Percentiles rank a stretch among this genome's conserved stretches.
Conservation (phyloP, 805 yeast genomes). For the Metschnikowia dekortorum region DNA sequence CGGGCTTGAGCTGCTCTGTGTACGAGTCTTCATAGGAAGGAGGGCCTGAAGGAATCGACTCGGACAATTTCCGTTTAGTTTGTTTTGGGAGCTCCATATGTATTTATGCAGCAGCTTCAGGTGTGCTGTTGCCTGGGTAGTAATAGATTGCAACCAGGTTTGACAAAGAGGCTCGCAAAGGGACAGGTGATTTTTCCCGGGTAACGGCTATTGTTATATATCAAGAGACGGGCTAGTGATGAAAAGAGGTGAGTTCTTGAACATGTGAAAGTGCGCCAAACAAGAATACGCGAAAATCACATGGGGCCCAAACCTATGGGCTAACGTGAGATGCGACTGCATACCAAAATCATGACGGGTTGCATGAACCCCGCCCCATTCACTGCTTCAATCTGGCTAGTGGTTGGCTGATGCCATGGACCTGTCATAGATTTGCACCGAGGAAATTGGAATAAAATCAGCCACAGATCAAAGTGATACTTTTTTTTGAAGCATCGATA, state of each 20-base stretch:
- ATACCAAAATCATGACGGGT: neutral
- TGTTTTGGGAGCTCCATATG: constrained; percentile 10
- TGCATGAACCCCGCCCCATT: neutral
- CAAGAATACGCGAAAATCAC: constrained; percentile 5
- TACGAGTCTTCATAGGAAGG: constrained; percentile 1
- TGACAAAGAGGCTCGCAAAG: neutral
- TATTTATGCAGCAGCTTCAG: neutral
- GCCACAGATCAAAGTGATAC: neutral
- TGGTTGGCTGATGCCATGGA: neutral
- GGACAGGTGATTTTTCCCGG: neutral
- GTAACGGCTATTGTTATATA: neutral
- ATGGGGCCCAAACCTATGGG: neutral
- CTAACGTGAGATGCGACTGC: neutral
- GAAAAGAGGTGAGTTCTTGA: neutral
- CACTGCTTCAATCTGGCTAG: neutral
- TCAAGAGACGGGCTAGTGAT: neutral
- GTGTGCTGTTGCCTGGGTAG: neutral
- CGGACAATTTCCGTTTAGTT: constrained; percentile 11
- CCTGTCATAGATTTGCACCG: neutral
- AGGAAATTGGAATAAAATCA: neutral
- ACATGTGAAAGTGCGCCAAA: constrained; percentile 3
- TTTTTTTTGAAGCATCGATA: too few relatives aligned
- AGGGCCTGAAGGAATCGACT: constrained; percentile 4
- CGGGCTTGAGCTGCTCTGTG: neutral
- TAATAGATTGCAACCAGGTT: neutral